These are phyloP conservation scores for Russula virescens DNA, from an alignment of 768 basidiomycete genomes.

Conservation along the genomic window DNA sequence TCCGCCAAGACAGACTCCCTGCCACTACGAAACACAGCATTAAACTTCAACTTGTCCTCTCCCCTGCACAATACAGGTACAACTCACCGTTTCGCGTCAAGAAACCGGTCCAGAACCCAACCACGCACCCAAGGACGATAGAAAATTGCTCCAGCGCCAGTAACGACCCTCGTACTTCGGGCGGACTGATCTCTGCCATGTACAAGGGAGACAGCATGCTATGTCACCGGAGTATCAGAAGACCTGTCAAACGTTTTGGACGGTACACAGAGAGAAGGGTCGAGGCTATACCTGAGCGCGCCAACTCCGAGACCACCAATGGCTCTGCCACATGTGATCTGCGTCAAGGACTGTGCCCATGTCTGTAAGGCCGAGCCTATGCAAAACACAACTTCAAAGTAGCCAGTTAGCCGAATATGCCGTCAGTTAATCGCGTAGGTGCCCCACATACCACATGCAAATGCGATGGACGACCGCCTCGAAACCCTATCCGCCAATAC, in stretches of 20 bases:
- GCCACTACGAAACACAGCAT: slow-evolving; percentile 39
- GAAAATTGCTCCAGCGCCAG: slow-evolving; percentile 76
- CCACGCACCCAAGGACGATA: slow-evolving; percentile 75
- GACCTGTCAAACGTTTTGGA: slow-evolving; percentile 9
- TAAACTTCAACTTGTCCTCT: not conserved
- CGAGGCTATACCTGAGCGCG: slow-evolving; percentile 36
- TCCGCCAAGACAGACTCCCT: slow-evolving; percentile 66
- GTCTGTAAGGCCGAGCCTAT: slow-evolving; percentile 68
- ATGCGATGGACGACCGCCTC: slow-evolving; percentile 58
- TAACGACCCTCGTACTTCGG: slow-evolving; percentile 72
- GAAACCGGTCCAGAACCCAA: slow-evolving; percentile 82
- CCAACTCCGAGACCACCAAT: slow-evolving; percentile 81
- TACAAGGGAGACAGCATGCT: slow-evolving; percentile 80
- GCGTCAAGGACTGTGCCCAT: slow-evolving; percentile 47
- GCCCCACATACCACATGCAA: slow-evolving; percentile 53
- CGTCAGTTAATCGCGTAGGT: not conserved
- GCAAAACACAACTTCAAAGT: slow-evolving; percentile 53
- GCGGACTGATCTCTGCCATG: slow-evolving; percentile 80
- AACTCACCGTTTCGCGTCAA: slow-evolving; percentile 57
- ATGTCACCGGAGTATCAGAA: not conserved
- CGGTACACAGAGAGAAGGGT: not conserved
- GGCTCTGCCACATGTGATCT: slow-evolving; percentile 64
- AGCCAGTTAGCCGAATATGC: not conserved
- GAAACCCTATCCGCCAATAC: slow-evolving; percentile 64
- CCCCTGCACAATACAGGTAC: not conserved